These are phyloP conservation scores for Schizonepeta tenuifolia DNA, from an alignment of 257 asterid species.

Conservation along the genomic window DNA sequence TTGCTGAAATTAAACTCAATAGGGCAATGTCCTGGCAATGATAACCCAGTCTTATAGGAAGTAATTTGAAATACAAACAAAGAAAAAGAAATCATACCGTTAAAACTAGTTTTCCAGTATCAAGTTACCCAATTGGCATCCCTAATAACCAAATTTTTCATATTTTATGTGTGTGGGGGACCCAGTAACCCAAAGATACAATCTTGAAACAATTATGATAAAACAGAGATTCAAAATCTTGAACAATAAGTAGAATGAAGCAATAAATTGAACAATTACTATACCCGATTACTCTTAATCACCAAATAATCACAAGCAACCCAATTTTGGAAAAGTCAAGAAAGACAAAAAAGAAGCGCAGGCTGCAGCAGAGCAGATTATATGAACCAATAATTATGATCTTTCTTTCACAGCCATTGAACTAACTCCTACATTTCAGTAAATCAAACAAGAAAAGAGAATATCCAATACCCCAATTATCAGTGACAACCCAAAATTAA, in stretches of 20 bases:
- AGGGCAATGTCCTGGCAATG: neutral
- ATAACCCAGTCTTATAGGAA: neutral
- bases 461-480: constrained; percentile 22
- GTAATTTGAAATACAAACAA: neutral
- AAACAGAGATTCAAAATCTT: constrained; percentile 13
- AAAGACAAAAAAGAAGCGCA: neutral
- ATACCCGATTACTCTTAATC: neutral
- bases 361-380: neutral
- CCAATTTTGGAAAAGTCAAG: neutral
- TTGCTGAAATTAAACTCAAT: neutral
- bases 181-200: neutral
- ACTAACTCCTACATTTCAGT: neutral
- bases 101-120: neutral
- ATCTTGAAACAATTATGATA: constrained; percentile 12
- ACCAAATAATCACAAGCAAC: neutral
- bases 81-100: neutral
- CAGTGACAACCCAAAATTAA: constrained; percentile 21
- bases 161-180: neutral
- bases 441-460: constrained; percentile 19
- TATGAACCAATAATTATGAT: neutral
- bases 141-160: constrained; percentile 18
- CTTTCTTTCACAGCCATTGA: neutral
- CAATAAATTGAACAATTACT: neutral
- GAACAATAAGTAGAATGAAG: neutral
- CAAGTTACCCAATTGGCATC: neutral